Evolutionary conservation across 495 filamentous ascomycete genomes (phyloP), one percentile per base, ranked within the genome.

Genomic region (Penicillium desertorum): DNA sequence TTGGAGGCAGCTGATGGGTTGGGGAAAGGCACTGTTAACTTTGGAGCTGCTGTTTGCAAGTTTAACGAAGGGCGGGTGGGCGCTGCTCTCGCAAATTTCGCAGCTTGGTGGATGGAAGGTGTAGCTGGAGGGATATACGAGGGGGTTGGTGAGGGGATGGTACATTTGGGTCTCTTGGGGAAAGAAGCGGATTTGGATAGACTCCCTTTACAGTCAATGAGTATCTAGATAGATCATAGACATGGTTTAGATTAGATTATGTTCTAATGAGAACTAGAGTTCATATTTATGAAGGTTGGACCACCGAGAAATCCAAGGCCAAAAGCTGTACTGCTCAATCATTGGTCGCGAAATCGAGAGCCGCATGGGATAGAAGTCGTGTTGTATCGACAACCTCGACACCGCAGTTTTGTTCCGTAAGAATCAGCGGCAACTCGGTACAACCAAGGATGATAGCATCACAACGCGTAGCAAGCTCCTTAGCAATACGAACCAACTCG

Each of bases 121-220:
- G 71, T 88, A 42, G 79, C 79, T 3, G 83, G 81, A 16, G 86
- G 86, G 14, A 72, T 89, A 34, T 81, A 84, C 62, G 86, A 89
- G 48, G 86, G 86, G 0, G 73, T 88, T 42, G 79, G 79, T 1
- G 81, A 87, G 60, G 86, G 84, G 5, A 74, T 89, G 69, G 60
- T 66, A 32, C 73, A 81, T 48, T 57, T 82, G 47, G 80, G 76
- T 10, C 55, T 74, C 23, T 57, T 69, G 39, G 60, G 52, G 32
- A 60, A 67, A 8, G 64, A 64, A n/a, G 59, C 63, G 5, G 72
- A 74, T 46, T 17, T 69, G 34, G 59, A 64, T 56, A 57, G 51
- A 57, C 20, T 62, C 29, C 27, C 53, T 16, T 14, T 62, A 10
- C 52, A 61, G 27, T 3, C 51, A 39, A 48, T 51, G 43, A 9